Percentiles rank a stretch among this genome's conserved stretches.
phyloP scores from a whole-genome alignment of 2,329 filamentous ascomycete genomes.

The Pleurostoma richardsiae region DNA sequence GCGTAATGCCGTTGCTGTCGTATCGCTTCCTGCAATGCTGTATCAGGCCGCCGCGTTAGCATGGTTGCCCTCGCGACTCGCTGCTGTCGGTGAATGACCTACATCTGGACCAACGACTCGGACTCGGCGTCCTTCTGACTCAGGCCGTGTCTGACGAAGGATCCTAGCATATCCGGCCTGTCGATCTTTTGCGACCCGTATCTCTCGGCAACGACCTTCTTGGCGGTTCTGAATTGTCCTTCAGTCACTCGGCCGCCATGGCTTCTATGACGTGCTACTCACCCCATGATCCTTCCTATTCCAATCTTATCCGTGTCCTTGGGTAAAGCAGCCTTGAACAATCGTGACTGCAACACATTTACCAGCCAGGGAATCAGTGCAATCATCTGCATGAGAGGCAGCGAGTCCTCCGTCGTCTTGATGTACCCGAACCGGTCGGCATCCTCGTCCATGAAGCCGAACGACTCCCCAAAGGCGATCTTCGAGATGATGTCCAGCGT shows the following conservation, averaged over 20 bases:
- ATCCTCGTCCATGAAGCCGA: constrained; percentile 35
- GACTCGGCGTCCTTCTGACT: constrained; percentile 2
- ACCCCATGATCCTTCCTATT: not conserved
- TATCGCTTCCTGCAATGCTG: constrained; percentile 7
- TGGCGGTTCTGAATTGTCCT: not conserved
- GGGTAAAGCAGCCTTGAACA: not conserved
- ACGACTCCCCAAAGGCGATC: constrained; percentile 37
- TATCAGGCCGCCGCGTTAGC: no score
- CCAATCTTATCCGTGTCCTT: not conserved
- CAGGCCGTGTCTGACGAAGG: constrained; percentile 7
- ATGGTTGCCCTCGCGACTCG: no score
- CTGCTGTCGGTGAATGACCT: no score
- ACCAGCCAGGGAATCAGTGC: not conserved
- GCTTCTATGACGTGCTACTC: not conserved
- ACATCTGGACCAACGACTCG: constrained; percentile 5
- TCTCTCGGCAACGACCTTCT: not conserved
- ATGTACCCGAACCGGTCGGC: constrained; percentile 36
- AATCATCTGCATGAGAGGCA: constrained; percentile 23
- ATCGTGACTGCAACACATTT: constrained; percentile 10
- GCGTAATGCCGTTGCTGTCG: constrained; percentile 4
- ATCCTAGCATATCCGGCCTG: constrained; percentile 2
- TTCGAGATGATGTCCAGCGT: constrained; percentile 43
- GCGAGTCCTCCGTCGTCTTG: constrained; percentile 27
- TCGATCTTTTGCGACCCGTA: not conserved
- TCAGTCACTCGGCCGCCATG: no score